Evolutionary conservation across 371 early-diverging fungal species (phyloP).

Genomic region (Haplosporangium sp.): DNA sequence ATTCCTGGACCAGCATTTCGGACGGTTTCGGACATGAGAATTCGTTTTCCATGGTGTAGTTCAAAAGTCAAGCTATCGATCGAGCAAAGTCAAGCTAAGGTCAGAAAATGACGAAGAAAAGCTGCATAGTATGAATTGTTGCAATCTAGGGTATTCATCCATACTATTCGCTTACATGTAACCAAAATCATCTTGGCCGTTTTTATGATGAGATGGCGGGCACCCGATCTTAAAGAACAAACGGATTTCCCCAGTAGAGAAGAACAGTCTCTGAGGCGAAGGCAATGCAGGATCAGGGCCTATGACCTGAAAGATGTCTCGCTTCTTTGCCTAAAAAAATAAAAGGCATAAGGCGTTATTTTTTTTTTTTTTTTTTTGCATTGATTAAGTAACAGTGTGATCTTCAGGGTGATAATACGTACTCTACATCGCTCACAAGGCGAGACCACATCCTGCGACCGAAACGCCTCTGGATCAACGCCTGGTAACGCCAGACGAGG

Average conservation of each 20-base stretch:
- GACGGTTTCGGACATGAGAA: slow-evolving; percentile 44
- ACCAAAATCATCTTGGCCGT: slow-evolving; percentile 7
- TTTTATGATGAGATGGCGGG: slow-evolving; percentile 36
- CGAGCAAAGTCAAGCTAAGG: background rate
- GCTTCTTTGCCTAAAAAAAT: slow-evolving; percentile 19
- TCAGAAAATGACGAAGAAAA: too few species aligned
- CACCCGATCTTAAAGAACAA: slow-evolving; percentile 46
- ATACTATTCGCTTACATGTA: slow-evolving; percentile 36
- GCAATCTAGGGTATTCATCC: background rate
- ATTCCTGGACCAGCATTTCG: slow-evolving; percentile 36
- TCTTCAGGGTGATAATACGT: background rate
- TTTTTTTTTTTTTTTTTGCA: background rate
- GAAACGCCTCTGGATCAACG: slow-evolving; percentile 15
- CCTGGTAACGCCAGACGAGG: slow-evolving; percentile 20
- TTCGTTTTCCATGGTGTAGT: slow-evolving; percentile 44
- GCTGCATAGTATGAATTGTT: background rate
- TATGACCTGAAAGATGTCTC: slow-evolving; percentile 42
- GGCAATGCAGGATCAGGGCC: slow-evolving; percentile 41
- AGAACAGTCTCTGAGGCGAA: slow-evolving; percentile 45
- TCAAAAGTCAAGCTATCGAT: slow-evolving; percentile 33
- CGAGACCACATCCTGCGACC: slow-evolving; percentile 26
- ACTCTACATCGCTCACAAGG: slow-evolving; percentile 43
- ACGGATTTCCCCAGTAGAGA: slow-evolving; percentile 36
- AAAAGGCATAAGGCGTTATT: background rate
- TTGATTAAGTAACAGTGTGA: too few species aligned